Percentiles rank a stretch among this genome's conserved stretches.
phyloP scores from a whole-genome alignment of 2,329 filamentous ascomycete species.

The Cladosporium sp. region DNA sequence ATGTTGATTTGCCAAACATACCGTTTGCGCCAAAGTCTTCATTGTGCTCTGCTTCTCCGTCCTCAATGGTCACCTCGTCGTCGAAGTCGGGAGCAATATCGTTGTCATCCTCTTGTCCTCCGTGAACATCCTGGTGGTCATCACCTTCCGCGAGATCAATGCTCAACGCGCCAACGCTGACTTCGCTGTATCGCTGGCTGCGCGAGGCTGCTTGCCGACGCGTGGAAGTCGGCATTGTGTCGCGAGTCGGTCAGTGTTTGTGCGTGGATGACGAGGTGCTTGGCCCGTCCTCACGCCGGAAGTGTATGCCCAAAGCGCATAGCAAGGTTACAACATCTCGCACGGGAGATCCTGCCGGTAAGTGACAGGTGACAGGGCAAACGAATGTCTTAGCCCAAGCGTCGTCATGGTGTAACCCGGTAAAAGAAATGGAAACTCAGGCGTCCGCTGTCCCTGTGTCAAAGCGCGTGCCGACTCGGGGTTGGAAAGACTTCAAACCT shows the following conservation, averaged over 20 bases:
- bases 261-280: background rate
- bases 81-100: slow-evolving; percentile 29
- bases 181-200: slow-evolving; percentile 19
- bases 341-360: background rate
- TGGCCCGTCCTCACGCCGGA: slow-evolving; percentile 13
- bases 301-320: background rate
- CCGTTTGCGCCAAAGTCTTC: slow-evolving; percentile 11
- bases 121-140: slow-evolving; percentile 25
- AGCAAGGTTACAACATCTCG: background rate
- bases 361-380: background rate
- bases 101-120: slow-evolving; percentile 29
- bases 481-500: background rate
- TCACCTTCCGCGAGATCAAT: slow-evolving; percentile 22
- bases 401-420: background rate
- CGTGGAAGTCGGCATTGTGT: slow-evolving; percentile 23
- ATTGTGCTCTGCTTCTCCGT: slow-evolving; percentile 58
- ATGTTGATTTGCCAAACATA: background rate
- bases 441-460: background rate
- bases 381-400: background rate
- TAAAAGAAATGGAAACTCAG: background rate
- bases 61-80: slow-evolving; percentile 53
- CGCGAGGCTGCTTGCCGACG: slow-evolving; percentile 20
- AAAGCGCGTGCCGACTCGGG: background rate
- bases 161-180: slow-evolving; percentile 18
- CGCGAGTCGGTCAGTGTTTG: background rate